A percentile compares a stretch with the other conserved stretches of the same genome.
phyloP scores from a whole-genome alignment of 768 basidiomycete species.

The Serendipita sp. region DNA sequence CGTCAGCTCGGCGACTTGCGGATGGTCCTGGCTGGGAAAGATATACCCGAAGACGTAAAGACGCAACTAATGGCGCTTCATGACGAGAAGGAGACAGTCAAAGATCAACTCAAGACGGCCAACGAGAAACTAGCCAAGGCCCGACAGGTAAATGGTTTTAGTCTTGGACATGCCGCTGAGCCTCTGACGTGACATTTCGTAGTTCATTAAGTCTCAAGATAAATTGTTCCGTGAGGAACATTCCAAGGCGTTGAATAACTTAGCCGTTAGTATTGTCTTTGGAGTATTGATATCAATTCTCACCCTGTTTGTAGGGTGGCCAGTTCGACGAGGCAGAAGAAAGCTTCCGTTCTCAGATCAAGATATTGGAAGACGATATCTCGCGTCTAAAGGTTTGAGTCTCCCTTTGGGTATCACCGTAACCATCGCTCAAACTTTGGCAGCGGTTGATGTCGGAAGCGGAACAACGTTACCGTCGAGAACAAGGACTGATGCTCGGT shows the following conservation, averaged over 20 bases:
- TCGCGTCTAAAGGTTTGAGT: constrained; percentile 22
- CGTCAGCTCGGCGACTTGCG: constrained; percentile 77
- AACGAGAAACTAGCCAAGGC: constrained; percentile 72
- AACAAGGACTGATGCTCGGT: constrained; percentile 70
- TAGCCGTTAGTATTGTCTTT: constrained; percentile 28
- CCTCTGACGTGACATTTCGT: constrained; percentile 1
- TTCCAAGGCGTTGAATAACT: constrained; percentile 33
- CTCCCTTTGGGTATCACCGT: background rate
- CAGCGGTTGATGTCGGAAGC: constrained; percentile 37
- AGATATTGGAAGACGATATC: constrained; percentile 49
- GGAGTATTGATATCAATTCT: background rate
- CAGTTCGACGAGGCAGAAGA: constrained; percentile 60
- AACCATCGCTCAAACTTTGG: background rate
- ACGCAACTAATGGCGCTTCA: constrained; percentile 55
- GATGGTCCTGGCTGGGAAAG: constrained; percentile 58
- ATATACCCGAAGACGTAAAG: constrained; percentile 71
- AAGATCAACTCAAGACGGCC: constrained; percentile 51
- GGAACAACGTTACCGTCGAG: constrained; percentile 47
- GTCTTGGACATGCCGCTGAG: background rate
- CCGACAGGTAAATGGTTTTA: constrained; percentile 35
- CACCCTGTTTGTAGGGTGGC: constrained; percentile 20
- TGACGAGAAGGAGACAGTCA: constrained; percentile 56
- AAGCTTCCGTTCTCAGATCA: constrained; percentile 47
- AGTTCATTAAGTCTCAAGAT: constrained; percentile 92
- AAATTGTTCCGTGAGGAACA: constrained; percentile 74